Evolutionary conservation across 2,329 filamentous ascomycete species (phyloP), one percentile per base, ranked within the genome.

Genomic region (Colletotrichum siamense): DNA sequence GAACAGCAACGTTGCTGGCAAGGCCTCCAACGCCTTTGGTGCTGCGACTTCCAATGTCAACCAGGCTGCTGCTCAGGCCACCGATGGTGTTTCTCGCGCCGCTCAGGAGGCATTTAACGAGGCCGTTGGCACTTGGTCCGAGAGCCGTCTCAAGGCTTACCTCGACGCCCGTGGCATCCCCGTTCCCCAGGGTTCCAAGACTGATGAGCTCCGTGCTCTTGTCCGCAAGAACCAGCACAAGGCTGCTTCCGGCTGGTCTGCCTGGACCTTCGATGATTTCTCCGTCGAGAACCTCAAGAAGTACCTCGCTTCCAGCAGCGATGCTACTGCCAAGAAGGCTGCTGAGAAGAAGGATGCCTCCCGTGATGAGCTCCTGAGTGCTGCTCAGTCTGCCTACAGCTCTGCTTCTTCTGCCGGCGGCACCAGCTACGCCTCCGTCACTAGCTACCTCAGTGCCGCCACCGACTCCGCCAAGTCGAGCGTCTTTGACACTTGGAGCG

Each of bases 191-290:
- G 88, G 85, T 32, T 91, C 92, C 75, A 95, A 93, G 86, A 90
- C 90, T 52, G 94, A 96, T 80, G 92, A 96, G 82, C 92, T 96
- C 26, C 87, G 95, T 52, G 93, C 94, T 32, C 88, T 93, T 75
- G 95, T 95, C n/a, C 92, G 95, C 79, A 91, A 94, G 81, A 88
- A 95, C 82, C 88, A 91, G 30, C 92, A 96, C 86, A 94, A 94
- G 85, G 94, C 93, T 63, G 89, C 92, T 10, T 88, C 88, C 64
- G 92, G 91, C 22, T 95, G 91, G 87, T 93, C 87, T 75, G 91
- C 93, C 5, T 96, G 95, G 94, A 95, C 93, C 18, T 96, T 95
- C 82, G 94, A 96, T 79, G 95, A 95, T 77, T 92, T 94, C 85
- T 94, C 92, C 52, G 88, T 90, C 69, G 93, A 95, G 4, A 94